Base-by-base conservation (phyloP, 257 asterid species). In the Handroanthus guayacan region DNA sequence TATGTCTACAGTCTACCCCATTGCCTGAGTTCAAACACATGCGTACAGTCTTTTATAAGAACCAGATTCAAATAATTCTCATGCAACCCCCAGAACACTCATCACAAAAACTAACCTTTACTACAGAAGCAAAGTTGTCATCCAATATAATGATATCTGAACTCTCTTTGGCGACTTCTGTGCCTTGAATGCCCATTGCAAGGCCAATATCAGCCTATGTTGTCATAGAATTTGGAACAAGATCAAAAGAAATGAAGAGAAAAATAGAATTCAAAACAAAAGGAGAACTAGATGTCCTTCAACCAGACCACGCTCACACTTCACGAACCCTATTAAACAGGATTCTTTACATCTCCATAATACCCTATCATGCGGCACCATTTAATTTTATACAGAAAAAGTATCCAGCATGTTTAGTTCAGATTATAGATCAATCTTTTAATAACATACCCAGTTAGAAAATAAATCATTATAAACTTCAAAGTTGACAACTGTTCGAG, bases 121-220 rank as follows among this genome's bases (percentile, higher is more conserved):
- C 95, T n/a, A 91, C 93, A 34, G 97, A 86, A 51, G 97, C 75
- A 79, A 91, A 91, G 73, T 91, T 84, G 65, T 91, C 97, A 75
- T 91, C 97, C 84, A 91, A 34, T 80, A 91, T 91, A 71, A 91
- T 91, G 70, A 91, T 89, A 79, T 91, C 97, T 5, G 97, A 87
- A 77, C 93, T 91, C 83, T 91, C 97, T 75, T 91, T 91, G 5
- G 95, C 97, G 14, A 91, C 97, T 86, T 91, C 95, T 11, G 97
- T 91, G 77, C 97, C 97, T 78, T 81, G 86, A 62, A 89, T 91
- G 39, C 97, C 97, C 97, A 91, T 91, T 50, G 97, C 92, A 75
- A 91, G 91, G 70, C 97, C 97, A 62, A 91, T 89, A 82, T 91
- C 95, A 55, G 97, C 95, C 97, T 41, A 7, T 41, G 70, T 14